These are phyloP conservation scores for Eleusine coracana DNA, from an alignment of 176 grass and related monocot species.

Conservation along the genomic window DNA sequence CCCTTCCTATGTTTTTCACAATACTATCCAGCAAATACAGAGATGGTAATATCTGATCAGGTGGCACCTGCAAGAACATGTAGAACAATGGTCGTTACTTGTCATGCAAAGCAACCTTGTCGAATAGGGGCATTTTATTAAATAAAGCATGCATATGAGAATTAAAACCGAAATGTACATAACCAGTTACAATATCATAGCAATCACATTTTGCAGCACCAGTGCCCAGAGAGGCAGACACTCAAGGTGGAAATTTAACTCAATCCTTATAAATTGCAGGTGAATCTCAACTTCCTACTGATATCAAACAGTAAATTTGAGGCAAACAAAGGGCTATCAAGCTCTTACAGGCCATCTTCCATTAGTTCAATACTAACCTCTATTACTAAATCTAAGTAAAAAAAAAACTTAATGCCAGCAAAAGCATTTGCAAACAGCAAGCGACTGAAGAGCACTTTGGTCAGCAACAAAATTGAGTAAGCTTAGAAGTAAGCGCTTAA, in stretches of 20 bases:
- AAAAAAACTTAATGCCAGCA: not conserved
- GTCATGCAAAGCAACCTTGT: conserved; percentile 25
- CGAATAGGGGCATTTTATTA: conserved; percentile 1
- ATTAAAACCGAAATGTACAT: not conserved
- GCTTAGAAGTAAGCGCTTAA: not conserved
- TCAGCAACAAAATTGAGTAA: not conserved
- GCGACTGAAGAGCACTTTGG: not conserved
- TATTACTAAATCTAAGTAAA: not conserved
- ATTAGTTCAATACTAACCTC: conserved; percentile 21
- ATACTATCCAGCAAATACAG: conserved; percentile 98
- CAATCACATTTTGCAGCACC: not conserved
- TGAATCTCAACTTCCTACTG: not conserved
- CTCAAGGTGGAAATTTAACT: not conserved
- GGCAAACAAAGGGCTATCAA: not conserved
- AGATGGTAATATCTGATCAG: conserved; percentile 92
- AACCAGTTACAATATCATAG: not conserved
- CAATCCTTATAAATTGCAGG: not conserved
- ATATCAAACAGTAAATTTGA: not conserved
- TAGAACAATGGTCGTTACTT: conserved; percentile 4
- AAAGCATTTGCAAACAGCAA: not conserved
- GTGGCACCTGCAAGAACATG: conserved; percentile 67
- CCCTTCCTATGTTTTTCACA: conserved; percentile 93
- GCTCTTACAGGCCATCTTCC: not conserved
- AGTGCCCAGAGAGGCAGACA: not conserved
- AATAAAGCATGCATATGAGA: not conserved